Base-by-base conservation (phyloP, 805 yeast genomes). In the Kodamaea sagamina region DNA sequence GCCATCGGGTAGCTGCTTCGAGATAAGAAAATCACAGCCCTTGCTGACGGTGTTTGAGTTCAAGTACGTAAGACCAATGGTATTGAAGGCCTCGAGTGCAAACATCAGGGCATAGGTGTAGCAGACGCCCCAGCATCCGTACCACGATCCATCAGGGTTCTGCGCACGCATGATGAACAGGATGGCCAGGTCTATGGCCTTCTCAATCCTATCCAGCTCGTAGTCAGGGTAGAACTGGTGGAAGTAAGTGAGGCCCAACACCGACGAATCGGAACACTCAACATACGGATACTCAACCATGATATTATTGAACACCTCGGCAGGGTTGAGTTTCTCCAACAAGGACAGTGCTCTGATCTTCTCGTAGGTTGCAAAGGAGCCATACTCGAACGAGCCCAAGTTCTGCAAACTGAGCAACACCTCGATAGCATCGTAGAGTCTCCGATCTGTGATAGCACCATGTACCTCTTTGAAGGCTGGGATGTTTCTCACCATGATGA, bases 271-370 rank as follows among this genome's bases (percentile, higher is more conserved):
- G 0, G 98, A 89, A 62, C 99, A 93, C 63, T 93, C 99, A 15
- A 95, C 97, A 58, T 93, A 93, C 0, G 99, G 98, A 61, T 88
- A 93, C 63, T 93, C 99, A 18, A 93, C 95, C 99, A 93, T 93
- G 46, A 93, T 93, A 54, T 93, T 90, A 45, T 96, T 96, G 66
- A 93, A 93, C 0, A 93, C 99, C 61, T 93, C 99, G 1, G 99
- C 99, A 0, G 99, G 98, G 53, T 92, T 92, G 45, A 93, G 67
- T 41, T 65, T 55, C 59, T 93, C 99, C 46, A 93, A 57, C 28
- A 80, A 47, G 10, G 89, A 80, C 0, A 96, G 79, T 0, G 96
- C 89, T 52, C 89, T 82, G 48, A 88, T 92, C 41, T 71, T 74
- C 59, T 93, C 99, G 63, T 93, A 93, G 0, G 97, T 79, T 0